A percentile compares a stretch with the other conserved stretches of the same genome.
phyloP scores from a whole-genome alignment of 2,329 filamentous ascomycete genomes.

The Malbranchea zuffiana region DNA sequence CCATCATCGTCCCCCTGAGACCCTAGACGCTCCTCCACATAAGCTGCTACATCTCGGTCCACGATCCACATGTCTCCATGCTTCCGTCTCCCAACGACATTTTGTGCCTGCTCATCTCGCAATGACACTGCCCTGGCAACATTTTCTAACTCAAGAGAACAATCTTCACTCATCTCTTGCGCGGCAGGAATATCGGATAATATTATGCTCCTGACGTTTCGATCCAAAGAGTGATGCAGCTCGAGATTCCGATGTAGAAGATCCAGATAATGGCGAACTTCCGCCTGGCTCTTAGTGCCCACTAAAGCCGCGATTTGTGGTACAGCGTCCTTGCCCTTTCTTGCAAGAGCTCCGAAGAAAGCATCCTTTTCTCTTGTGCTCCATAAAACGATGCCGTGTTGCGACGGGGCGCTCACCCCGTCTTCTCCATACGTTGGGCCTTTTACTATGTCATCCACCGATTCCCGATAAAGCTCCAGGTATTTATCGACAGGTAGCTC shows the following conservation, averaged over 20 bases:
- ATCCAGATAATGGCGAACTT: conserved; percentile 60
- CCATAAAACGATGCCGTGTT: conserved; percentile 64
- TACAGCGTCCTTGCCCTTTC: conserved; percentile 53
- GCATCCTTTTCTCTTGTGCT: conserved; percentile 55
- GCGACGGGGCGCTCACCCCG: conserved; percentile 35
- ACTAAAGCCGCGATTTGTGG: conserved; percentile 52
- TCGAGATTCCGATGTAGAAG: conserved; percentile 47
- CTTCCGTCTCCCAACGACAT: conserved; percentile 46
- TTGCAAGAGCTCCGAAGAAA: conserved; percentile 56
- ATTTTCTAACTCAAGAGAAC: conserved; percentile 54
- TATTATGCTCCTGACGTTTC: conserved; percentile 31
- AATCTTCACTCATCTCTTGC: conserved; percentile 56
- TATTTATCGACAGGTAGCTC: conserved; percentile 33
- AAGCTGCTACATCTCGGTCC: conserved; percentile 25
- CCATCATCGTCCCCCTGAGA: conserved; percentile 23
- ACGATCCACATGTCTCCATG: conserved; percentile 61
- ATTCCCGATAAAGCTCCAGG: conserved; percentile 43
- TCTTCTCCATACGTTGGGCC: conserved; percentile 6
- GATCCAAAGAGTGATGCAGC: conserved; percentile 28
- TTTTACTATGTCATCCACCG: conserved; percentile 37
- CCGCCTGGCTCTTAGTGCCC: conserved; percentile 59
- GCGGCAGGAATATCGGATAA: conserved; percentile 58
- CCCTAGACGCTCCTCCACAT: conserved; percentile 22
- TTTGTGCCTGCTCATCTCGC: conserved; percentile 54
- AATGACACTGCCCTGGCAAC: conserved; percentile 56